A percentile compares a stretch with the other conserved stretches of the same genome.
Conservation (phyloP, 352 stramenopile species). For the Thalassiosira mediterranea region DNA sequence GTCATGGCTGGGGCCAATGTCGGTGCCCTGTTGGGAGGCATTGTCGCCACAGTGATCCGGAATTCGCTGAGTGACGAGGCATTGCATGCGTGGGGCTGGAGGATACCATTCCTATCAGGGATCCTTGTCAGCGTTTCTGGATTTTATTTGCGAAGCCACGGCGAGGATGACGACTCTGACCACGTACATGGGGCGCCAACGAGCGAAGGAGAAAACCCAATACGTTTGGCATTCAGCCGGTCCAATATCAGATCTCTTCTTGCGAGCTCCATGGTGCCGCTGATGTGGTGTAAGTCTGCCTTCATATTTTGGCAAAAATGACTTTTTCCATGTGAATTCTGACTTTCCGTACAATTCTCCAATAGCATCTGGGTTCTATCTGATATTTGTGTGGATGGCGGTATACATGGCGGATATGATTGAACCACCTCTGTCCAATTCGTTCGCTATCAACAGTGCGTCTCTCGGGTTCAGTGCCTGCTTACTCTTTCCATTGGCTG, state of each 20-base stretch:
- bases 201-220: conserved; percentile 45
- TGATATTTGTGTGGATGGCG: conserved; percentile 76
- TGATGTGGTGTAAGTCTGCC: conserved; percentile 67
- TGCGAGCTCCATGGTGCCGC: conserved; percentile 53
- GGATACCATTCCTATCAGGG: conserved; percentile 71
- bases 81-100: conserved; percentile 68
- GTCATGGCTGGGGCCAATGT: conserved; percentile 73
- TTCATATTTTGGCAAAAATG: too few species aligned
- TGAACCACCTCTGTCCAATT: conserved; percentile 43
- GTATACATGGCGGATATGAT: conserved; percentile 67
- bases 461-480: conserved; percentile 53
- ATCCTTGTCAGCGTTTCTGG: conserved; percentile 67
- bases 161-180: conserved; percentile 56
- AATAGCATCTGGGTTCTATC: conserved; percentile 69
- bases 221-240: conserved; percentile 51
- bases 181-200: conserved; percentile 25
- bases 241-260: conserved; percentile 54
- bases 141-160: conserved; percentile 70
- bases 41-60: conserved; percentile 60
- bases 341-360: too few species aligned
- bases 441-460: conserved; percentile 56
- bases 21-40: conserved; percentile 71
- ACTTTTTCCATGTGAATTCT: too few species aligned
- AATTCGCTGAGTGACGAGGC: conserved; percentile 43
- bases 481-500: conserved; percentile 66